Conservation (phyloP, 2,329 filamentous ascomycete genomes). For the Orbilia oligospora region DNA sequence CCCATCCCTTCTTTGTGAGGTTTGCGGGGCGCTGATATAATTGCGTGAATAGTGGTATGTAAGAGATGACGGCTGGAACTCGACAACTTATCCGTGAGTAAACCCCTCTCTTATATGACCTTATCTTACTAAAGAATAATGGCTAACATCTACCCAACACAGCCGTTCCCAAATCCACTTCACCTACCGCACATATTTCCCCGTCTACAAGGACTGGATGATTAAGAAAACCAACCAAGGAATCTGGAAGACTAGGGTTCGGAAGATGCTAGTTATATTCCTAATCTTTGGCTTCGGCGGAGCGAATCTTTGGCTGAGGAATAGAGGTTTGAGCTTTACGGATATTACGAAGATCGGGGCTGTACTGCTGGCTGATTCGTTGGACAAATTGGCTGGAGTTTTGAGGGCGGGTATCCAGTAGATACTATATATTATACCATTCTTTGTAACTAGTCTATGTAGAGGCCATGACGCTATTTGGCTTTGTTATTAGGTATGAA, state of each 20-base stretch:
- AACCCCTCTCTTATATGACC: background rate
- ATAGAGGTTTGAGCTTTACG: slow-evolving; percentile 27
- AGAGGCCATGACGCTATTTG: background rate
- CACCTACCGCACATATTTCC: slow-evolving; percentile 51
- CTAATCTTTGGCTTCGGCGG: slow-evolving; percentile 39
- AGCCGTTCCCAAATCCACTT: slow-evolving; percentile 59
- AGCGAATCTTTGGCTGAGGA: slow-evolving; percentile 22
- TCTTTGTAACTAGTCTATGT: background rate
- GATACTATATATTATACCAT: background rate
- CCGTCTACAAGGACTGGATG: slow-evolving; percentile 53
- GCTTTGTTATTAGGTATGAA: background rate
- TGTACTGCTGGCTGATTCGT: background rate
- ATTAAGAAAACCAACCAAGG: slow-evolving; percentile 49
- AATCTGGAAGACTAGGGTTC: slow-evolving; percentile 41
- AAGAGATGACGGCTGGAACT: slow-evolving; percentile 58
- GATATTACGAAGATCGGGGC: slow-evolving; percentile 21
- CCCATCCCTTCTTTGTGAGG: background rate
- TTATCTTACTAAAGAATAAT: no score
- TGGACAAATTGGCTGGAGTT: slow-evolving; percentile 5
- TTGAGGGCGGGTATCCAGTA: slow-evolving; percentile 16
- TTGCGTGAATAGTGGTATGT: slow-evolving; percentile 48
- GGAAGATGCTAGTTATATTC: slow-evolving; percentile 41
- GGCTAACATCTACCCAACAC: background rate
- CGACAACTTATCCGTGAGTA: slow-evolving; percentile 56
- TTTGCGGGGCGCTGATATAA: background rate